Evolutionary conservation across 2,329 filamentous ascomycete species (phyloP).

Genomic region (Xylaria sp.): DNA sequence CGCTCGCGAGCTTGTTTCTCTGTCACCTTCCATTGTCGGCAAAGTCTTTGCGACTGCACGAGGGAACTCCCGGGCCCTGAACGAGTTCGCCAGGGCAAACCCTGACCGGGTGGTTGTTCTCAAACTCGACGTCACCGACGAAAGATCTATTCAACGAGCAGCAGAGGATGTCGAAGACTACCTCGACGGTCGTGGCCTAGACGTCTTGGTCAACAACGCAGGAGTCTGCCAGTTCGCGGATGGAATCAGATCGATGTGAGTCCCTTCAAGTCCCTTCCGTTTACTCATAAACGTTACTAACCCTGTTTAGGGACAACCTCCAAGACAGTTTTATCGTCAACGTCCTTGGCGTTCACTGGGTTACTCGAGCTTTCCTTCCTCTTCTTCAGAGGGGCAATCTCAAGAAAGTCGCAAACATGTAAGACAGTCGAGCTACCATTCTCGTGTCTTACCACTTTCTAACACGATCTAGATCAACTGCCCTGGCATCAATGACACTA

Average conservation of each 20-base stretch:
- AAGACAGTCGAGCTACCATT: background rate
- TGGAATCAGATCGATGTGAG: background rate
- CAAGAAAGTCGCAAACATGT: conserved; percentile 58
- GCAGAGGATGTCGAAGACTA: conserved; percentile 47
- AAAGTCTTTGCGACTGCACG: conserved; percentile 7
- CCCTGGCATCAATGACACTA: conserved; percentile 35
- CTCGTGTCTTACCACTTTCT: background rate
- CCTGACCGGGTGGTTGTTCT: conserved; percentile 51
- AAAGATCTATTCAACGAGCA: conserved; percentile 50
- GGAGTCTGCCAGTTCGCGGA: background rate
- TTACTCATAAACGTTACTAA: background rate
- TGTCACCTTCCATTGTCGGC: background rate
- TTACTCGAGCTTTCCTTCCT: conserved; percentile 54
- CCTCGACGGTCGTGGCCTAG: conserved; percentile 54
- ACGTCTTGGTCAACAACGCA: conserved; percentile 58
- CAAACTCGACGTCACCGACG: conserved; percentile 52
- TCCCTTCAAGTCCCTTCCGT: background rate
- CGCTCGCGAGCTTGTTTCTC: conserved; percentile 4
- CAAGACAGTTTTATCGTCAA: conserved; percentile 47
- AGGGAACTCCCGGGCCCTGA: background rate
- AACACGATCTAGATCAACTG: conserved; percentile 38
- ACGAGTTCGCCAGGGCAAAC: background rate
- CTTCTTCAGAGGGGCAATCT: conserved; percentile 51
- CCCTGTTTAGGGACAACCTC: conserved; percentile 40
- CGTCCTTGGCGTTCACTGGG: conserved; percentile 48